Conservation (phyloP, 257 asterid species). For the Solanum pimpinellifolium region DNA sequence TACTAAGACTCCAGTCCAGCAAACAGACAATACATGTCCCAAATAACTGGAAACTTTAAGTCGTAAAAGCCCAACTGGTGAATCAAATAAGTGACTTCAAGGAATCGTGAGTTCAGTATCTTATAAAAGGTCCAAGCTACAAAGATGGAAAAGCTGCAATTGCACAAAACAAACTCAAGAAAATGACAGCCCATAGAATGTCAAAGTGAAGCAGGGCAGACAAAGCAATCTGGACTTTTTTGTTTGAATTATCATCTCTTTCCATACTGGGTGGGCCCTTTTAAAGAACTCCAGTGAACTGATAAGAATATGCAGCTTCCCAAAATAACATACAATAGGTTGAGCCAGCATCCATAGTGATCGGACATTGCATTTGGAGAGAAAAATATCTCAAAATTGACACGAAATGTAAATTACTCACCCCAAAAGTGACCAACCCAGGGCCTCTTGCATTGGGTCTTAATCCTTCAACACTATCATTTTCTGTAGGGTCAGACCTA, state of each 20-base stretch:
- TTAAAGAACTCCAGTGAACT: background rate
- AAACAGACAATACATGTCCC: background rate
- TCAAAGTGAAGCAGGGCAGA: background rate
- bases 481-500: conserved; percentile 99
- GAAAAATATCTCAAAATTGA: background rate
- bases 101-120: background rate
- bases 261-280: background rate
- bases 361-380: background rate
- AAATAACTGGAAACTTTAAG: background rate
- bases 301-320: background rate
- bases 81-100: background rate
- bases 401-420: conserved; percentile 18
- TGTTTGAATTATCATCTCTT: background rate
- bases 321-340: background rate
- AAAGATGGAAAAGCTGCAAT: background rate
- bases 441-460: conserved; percentile 99
- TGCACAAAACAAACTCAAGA: background rate
- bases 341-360: background rate
- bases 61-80: background rate
- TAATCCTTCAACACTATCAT: conserved; percentile 97
- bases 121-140: background rate
- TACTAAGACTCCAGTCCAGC: background rate
- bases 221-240: background rate
- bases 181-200: background rate
- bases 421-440: conserved; percentile 99